Base-by-base conservation (phyloP, 768 basidiomycete species). In the Phylloporus sp. region DNA sequence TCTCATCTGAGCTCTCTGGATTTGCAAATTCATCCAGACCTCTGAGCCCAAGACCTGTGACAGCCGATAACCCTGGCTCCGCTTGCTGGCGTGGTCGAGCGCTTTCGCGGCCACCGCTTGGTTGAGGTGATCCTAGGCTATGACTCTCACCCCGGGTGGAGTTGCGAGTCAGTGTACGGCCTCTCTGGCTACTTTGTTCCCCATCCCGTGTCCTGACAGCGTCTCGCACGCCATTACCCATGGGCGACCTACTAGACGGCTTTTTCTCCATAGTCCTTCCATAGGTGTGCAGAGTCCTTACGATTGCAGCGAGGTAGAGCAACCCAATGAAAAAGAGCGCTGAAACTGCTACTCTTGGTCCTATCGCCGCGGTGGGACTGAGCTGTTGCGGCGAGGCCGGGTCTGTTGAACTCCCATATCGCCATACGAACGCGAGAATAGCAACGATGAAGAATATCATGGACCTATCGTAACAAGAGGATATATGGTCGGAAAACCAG, bases 341-440 rank as follows among this genome's bases (percentile, higher is more conserved):
- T 0, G 87, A 81, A 42, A 89, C 70, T 0, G 69, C 73, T 22
- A 86, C 70, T 18, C 87, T 78, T 4, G 81, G 74, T 3, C 72
- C 80, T 5, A 85, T 65, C 1, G 73, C 76, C 5, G 71, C 73
- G 0, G 50, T 51, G 0, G 70, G 58, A 5, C 70, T 65, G 0
- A 84, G 72, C 7, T 71, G 70, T 12, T 61, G 55, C 2, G 72
- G 71, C 9, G 55, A 55, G 3, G 62, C 40, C 2, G 62, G 59
- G 40, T 85, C 79, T 12, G 64, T 34, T 2, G 70, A 69, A 0
- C 80, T 76, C 15, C 84, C 85, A 0, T 78, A 77, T 36, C 81
- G 74, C 86, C 85, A 87, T 46, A 86, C 75, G 55, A 79, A 89
- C 7, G 81, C 76, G 28, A 86, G 72, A 57, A 89, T 84, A 12